Evolutionary conservation across 768 basidiomycete species (phyloP).

Genomic region (Tylopilus cervinicoccineus): DNA sequence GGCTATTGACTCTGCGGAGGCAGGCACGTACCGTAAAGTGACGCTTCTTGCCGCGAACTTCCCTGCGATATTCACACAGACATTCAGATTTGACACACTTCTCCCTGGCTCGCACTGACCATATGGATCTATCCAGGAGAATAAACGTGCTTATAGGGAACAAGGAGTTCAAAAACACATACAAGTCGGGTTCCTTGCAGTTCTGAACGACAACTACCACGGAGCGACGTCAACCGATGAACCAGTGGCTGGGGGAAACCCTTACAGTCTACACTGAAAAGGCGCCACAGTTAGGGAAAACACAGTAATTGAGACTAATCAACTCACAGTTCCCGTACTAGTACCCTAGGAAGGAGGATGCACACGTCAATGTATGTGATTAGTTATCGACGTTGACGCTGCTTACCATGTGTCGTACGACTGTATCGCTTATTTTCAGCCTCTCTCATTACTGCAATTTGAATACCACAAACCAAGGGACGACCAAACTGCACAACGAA

Average conservation of each 20-base stretch:
- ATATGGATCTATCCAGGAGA: constrained; percentile 60
- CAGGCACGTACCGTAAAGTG: constrained; percentile 72
- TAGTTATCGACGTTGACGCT: not conserved
- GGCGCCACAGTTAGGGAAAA: not conserved
- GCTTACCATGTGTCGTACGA: constrained; percentile 58
- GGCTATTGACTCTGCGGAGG: not conserved
- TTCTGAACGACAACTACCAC: constrained; percentile 66
- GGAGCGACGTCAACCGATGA: not conserved
- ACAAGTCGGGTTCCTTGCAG: constrained; percentile 77
- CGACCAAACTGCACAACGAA: constrained; percentile 58
- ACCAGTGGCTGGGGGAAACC: not conserved
- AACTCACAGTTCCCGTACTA: constrained; percentile 71
- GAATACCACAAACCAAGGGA: constrained; percentile 53
- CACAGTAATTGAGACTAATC: not conserved
- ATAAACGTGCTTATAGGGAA: constrained; percentile 6
- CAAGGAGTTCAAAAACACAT: constrained; percentile 25
- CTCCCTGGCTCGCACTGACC: constrained; percentile 47
- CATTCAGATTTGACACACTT: constrained; percentile 21
- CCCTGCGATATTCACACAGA: constrained; percentile 48
- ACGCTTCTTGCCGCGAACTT: constrained; percentile 80
- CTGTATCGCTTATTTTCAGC: constrained; percentile 25
- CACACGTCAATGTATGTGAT: constrained; percentile 2
- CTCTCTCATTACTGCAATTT: not conserved
- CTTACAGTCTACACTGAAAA: constrained; percentile 67
- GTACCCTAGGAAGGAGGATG: constrained; percentile 43